Conservation (phyloP, 805 yeast genomes). For the Ogataea saltuana region DNA sequence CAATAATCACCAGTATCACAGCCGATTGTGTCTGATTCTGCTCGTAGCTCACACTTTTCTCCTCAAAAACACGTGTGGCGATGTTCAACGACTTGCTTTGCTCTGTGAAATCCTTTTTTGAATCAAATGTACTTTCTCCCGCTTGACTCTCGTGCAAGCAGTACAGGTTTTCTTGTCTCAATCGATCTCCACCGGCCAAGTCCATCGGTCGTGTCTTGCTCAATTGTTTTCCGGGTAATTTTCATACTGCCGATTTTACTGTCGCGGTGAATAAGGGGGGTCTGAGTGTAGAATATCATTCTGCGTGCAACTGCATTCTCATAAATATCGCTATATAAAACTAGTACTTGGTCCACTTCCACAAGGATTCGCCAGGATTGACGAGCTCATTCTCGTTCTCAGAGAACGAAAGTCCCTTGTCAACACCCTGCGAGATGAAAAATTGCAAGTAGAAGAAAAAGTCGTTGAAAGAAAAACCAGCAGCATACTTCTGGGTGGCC, state of each 20-base stretch:
- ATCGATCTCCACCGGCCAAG: slow-evolving; percentile 10
- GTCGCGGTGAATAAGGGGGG: not conserved
- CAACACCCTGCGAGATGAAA: slow-evolving; percentile 41
- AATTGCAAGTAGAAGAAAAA: slow-evolving; percentile 41
- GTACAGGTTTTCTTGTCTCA: slow-evolving; percentile 8
- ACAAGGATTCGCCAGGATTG: slow-evolving; percentile 46
- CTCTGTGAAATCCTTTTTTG: not conserved
- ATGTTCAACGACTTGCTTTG: not conserved
- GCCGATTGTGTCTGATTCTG: too few species aligned
- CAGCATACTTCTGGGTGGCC: slow-evolving; percentile 32
- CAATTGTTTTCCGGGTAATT: slow-evolving; percentile 2
- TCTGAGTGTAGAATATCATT: too few species aligned
- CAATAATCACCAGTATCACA: too few species aligned
- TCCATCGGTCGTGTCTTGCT: not conserved
- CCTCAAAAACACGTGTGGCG: not conserved
- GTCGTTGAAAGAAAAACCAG: slow-evolving; percentile 36
- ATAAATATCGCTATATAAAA: not conserved
- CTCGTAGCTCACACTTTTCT: not conserved
- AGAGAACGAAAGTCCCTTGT: slow-evolving; percentile 38
- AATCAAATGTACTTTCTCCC: not conserved
- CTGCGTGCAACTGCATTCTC: too few species aligned
- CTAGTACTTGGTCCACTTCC: slow-evolving; percentile 43
- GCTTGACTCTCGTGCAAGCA: not conserved
- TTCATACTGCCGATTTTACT: not conserved
- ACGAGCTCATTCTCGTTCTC: slow-evolving; percentile 42